These are phyloP conservation scores for Insectozyma bohioensis DNA, from an alignment of 1,139 yeast species.

Conservation along the genomic window DNA sequence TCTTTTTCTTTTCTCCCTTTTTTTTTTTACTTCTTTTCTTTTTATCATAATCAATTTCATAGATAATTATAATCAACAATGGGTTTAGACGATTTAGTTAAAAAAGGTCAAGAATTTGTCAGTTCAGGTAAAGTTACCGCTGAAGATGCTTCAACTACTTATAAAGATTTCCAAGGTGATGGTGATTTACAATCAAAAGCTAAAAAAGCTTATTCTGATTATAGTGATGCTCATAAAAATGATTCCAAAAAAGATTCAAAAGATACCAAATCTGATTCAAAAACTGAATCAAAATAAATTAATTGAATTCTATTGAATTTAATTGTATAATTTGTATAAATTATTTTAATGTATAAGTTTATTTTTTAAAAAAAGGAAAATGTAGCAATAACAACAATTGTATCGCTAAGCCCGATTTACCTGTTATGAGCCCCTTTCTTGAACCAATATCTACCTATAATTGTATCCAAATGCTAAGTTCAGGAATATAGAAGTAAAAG, in stretches of 20 bases:
- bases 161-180: constrained; percentile 31
- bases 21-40: constrained; percentile 1
- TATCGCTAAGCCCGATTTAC: no score
- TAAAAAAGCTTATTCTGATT: constrained; percentile 31
- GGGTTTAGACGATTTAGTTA: constrained; percentile 15
- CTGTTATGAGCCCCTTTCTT: no score
- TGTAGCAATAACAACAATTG: no score
- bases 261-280: constrained; percentile 4
- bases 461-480: no score
- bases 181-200: constrained; percentile 34
- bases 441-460: no score
- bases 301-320: no score
- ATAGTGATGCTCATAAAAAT: constrained; percentile 19
- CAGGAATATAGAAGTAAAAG: no score
- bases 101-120: constrained; percentile 17
- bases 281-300: constrained; percentile 7
- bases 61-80: constrained; percentile 8
- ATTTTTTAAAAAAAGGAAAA: no score
- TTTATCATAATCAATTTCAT: constrained; percentile 1
- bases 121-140: constrained; percentile 16
- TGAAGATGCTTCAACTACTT: constrained; percentile 37
- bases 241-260: constrained; percentile 12
- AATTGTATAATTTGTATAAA: no score
- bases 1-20: constrained; percentile 1
- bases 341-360: no score